These are phyloP conservation scores for Neurospora sp. DNA, from an alignment of 2,329 filamentous ascomycete species.

Conservation along the genomic window DNA sequence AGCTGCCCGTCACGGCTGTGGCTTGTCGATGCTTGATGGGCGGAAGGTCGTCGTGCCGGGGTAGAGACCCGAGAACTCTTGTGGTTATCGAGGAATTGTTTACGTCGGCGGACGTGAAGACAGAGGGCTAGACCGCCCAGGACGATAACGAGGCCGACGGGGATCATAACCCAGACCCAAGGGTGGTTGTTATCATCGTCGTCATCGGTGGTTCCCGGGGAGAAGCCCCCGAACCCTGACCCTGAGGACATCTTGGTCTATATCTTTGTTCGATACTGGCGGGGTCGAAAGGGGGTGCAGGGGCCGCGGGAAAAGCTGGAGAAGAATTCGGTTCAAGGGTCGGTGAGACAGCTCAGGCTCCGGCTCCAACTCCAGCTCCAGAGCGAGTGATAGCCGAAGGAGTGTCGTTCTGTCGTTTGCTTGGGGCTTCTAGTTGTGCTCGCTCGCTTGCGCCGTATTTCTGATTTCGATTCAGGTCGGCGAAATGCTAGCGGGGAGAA, in stretches of 20 bases:
- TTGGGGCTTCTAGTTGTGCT: neutral
- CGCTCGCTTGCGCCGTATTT: neutral
- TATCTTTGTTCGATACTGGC: neutral
- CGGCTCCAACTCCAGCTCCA: neutral
- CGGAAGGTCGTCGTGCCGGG: conserved; percentile 1
- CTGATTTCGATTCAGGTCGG: neutral
- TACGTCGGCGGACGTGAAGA: conserved; percentile 33
- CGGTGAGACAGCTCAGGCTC: neutral
- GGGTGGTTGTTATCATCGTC: conserved; percentile 24
- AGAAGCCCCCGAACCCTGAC: neutral
- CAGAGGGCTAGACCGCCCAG: conserved; percentile 29
- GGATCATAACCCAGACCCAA: conserved; percentile 47
- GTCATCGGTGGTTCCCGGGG: neutral
- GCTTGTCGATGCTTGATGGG: neutral
- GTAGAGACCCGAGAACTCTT: neutral
- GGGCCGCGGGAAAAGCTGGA: neutral
- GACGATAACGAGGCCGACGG: conserved; percentile 34
- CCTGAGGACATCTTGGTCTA: neutral
- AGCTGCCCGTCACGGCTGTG: neutral
- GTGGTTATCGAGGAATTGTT: conserved; percentile 8
- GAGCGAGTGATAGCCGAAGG: neutral
- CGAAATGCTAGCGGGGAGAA: neutral
- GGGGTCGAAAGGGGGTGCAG: neutral
- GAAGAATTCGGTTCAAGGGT: neutral
- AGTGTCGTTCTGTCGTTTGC: neutral